Evolutionary conservation across 176 grass and related monocot species (phyloP), one percentile per base, ranked within the genome.

Genomic region (Juncus effusus): DNA sequence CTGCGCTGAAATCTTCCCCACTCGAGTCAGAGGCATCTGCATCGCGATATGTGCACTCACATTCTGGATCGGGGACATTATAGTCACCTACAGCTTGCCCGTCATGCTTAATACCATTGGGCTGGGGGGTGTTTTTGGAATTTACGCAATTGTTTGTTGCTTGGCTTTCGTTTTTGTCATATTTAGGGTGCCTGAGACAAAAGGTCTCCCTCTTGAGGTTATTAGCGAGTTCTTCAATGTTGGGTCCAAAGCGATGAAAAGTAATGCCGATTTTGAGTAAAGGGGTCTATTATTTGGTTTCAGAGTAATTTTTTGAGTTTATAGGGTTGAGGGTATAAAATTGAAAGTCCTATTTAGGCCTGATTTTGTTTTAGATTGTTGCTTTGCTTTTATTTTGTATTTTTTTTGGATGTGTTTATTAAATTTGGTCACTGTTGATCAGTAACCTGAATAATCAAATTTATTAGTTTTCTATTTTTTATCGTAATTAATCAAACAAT

Each of bases 141-240:
- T 91, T 59, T 96, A 91, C 36, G 93, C 80, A 7, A 69, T 61
- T 9, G 82, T 91, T 1, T 88, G 87, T 74, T 82, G 88, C 77
- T 0, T 83, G 10, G 87, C 87, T 4, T 81, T 96, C 0, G 77
- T 12, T 0, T 91, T 96, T 71, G 84, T 91, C 7, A 79, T 79
- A 36, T 78, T 96, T 14, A 56, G 71, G 62, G 79, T 96, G 64
- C 92, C 92, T 3, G 87, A 96, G 84, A 96, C 92, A 5, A 91
- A 91, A 62, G 87, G 84, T 1, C 77, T 91, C 13, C 87, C 91
- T 16, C 84, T 88, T 7, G 91, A 96, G 74, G 87, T 91, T 56
- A 96, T 91, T 62, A 88, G 67, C 42, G 87, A 96, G 36, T 91
- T 91, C 82, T 91, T 96, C 82, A 86, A 79, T 54, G 74, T 96